phyloP scores from a whole-genome alignment of 2,329 filamentous ascomycete species.

The Teratosphaeria epicoccoides region DNA sequence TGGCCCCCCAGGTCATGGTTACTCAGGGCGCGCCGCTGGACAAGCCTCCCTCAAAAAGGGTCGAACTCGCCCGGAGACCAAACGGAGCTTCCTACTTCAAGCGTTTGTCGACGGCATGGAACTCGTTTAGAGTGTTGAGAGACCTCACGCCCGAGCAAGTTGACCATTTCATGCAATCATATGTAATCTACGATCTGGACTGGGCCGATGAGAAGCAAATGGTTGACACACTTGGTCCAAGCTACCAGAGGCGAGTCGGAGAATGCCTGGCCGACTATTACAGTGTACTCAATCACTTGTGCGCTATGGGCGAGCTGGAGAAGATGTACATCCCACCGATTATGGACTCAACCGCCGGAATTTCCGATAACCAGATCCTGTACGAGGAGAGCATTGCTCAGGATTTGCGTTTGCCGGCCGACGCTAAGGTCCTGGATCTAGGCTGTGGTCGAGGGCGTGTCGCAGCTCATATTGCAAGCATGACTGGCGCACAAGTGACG shows the following conservation, averaged over 20 bases:
- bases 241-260: conserved; percentile 20
- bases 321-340: conserved; percentile 24
- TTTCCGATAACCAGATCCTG: conserved; percentile 18
- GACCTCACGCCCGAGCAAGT: conserved; percentile 18
- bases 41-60: neutral
- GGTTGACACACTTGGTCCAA: conserved; percentile 16
- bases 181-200: conserved; percentile 22
- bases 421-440: conserved; percentile 20
- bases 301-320: conserved; percentile 21
- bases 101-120: conserved; percentile 17
- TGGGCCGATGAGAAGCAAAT: conserved; percentile 20
- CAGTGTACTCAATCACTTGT: conserved; percentile 21
- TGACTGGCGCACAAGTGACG: conserved; percentile 18
- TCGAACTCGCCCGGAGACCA: neutral
- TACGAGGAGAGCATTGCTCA: conserved; percentile 20
- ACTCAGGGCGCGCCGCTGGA: neutral
- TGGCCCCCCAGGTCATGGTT: neutral
- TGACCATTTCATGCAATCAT: conserved; percentile 21
- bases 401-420: conserved; percentile 16
- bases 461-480: conserved; percentile 18
- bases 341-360: conserved; percentile 12
- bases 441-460: conserved; percentile 22
- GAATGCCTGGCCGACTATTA: conserved; percentile 21
- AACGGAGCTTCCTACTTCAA: neutral
- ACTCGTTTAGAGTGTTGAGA: conserved; percentile 16